A percentile compares a stretch with the other conserved stretches of the same genome.
Conservation (phyloP, 257 asterid species). For the Solanum arcanum region DNA sequence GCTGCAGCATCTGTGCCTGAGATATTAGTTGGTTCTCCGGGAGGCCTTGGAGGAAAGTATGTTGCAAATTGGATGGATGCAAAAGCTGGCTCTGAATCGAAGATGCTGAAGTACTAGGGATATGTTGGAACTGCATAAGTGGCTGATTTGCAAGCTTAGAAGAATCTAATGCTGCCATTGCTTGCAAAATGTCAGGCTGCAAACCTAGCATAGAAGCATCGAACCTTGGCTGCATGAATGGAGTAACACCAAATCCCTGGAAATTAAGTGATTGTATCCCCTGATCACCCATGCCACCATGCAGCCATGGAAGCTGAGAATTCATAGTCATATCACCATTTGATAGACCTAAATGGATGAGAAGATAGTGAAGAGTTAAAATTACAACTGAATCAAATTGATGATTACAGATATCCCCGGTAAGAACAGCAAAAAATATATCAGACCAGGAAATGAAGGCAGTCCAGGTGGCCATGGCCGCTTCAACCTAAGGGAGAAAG, state of each 20-base stretch:
- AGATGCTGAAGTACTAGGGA: conserved; percentile 39
- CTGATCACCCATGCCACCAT: conserved; percentile 51
- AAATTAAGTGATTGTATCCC: conserved; percentile 54
- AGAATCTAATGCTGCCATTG: conserved; percentile 60
- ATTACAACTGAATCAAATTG: neutral
- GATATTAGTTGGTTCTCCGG: conserved; percentile 42
- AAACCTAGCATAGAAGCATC: conserved; percentile 51
- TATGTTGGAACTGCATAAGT: conserved; percentile 56
- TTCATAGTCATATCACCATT: conserved; percentile 49
- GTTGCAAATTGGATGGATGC: conserved; percentile 56
- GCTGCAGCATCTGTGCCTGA: conserved; percentile 77
- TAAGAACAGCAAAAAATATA: neutral
- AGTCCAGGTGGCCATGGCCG: conserved; percentile 87
- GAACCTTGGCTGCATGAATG: conserved; percentile 76
- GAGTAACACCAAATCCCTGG: conserved; percentile 57
- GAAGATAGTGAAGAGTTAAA: neutral
- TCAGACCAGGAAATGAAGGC: conserved; percentile 61
- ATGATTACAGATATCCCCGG: neutral
- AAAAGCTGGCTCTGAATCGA: conserved; percentile 50
- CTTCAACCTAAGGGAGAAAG: conserved; percentile 77
- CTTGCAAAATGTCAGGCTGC: conserved; percentile 78
- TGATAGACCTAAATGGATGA: conserved; percentile 36
- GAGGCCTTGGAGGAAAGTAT: conserved; percentile 41
- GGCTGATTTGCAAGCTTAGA: conserved; percentile 46
- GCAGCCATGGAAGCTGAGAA: conserved; percentile 64